A percentile compares a stretch with the other conserved stretches of the same genome.
phyloP scores from a whole-genome alignment of 768 basidiomycete genomes.

The Serendipita vermifera region DNA sequence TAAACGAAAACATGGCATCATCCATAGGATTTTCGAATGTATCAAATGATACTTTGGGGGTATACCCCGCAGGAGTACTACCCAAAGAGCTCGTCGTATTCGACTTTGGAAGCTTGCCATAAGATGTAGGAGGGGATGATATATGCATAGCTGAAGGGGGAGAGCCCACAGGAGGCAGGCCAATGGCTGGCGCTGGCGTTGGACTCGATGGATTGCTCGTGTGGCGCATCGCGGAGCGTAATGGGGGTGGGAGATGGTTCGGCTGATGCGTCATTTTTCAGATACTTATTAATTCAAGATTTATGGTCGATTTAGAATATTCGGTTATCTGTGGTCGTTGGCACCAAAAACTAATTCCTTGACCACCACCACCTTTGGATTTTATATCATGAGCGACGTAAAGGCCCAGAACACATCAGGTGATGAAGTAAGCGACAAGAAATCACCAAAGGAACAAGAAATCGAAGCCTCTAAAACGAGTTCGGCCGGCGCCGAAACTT shows the following conservation, averaged over 20 bases:
- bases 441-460: no score
- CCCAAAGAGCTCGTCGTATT: neutral
- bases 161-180: neutral
- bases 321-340: no score
- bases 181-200: neutral
- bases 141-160: neutral
- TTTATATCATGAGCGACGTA: no score
- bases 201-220: neutral
- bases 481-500: neutral
- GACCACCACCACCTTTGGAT: no score
- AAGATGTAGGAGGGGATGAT: neutral
- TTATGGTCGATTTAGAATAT: no score
- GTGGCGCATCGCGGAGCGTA: neutral
- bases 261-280: no score
- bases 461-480: neutral
- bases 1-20: constrained; percentile 78
- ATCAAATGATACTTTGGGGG: constrained; percentile 72
- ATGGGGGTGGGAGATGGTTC: neutral
- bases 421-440: no score
- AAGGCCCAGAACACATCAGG: no score
- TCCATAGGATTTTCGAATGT: constrained; percentile 65
- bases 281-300: no score
- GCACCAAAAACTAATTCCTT: no score
- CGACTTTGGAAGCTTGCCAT: neutral
- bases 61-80: constrained; percentile 20